Evolutionary conservation across 2,329 filamentous ascomycete genomes (phyloP), one percentile per base, ranked within the genome.

Genomic region (Ophiostoma quercus): DNA sequence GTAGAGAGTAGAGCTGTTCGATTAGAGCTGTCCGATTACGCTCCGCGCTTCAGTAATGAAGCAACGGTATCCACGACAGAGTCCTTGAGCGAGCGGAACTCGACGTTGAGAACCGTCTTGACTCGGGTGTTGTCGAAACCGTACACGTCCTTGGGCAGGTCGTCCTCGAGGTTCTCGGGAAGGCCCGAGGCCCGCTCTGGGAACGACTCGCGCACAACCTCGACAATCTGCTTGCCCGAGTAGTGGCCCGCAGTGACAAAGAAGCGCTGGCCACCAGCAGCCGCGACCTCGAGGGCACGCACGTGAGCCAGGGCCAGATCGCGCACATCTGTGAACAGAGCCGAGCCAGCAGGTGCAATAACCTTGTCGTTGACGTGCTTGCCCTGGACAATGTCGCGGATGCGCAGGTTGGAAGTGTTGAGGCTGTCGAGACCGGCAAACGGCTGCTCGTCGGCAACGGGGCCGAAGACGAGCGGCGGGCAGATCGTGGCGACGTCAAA

Each of bases 261-360:
- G 71, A 87, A 80, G 43, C 85, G 78, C 76, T 82, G 80, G 12
- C 84, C 84, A n/a, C 80, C 81, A 0, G 83, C 83, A 63, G 79
- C 80, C 1, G 32, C 16, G 16, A 32, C 63, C 57, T 69, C 72
- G 32, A 69, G 60, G 14, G 67, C 29, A 37, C 60, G 60, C 39
- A 69, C 41, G 25, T 69, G 67, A 2, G 67, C 67, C 6, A 34
- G 60, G 2, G 67, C 67, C 14, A 57, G 43, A 32, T 69, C 67
- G 39, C 67, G 57, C 25, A 69, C 67, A 5, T 69, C 67, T 3
- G 63, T 62, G 22, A 57, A 69, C 25, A 62, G 57, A 7, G 25
- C 37, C 41, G 54, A 68, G 22, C 60, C 67, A 8, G 54, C 54
- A 54, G 60, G 34, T 4, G 22, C 41, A 16, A 60, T 54, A 5